Conservation (phyloP, 2,329 filamentous ascomycete genomes). For the Cladosporium sp. region DNA sequence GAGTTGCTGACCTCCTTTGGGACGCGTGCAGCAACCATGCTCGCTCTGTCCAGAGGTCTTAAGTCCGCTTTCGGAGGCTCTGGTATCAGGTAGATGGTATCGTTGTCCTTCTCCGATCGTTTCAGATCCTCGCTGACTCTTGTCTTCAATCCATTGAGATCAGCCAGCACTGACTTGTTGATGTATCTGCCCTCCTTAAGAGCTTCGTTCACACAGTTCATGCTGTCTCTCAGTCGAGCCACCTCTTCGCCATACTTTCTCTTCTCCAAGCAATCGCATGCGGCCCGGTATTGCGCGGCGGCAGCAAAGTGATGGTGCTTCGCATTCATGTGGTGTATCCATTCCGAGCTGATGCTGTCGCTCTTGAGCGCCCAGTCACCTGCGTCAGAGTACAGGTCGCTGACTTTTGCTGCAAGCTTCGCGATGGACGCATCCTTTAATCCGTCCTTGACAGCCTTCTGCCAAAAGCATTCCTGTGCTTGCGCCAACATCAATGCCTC, state of each 20-base stretch:
- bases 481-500: slow-evolving; percentile 83
- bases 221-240: slow-evolving; percentile 74
- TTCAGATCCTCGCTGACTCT: slow-evolving; percentile 84
- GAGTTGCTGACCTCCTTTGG: slow-evolving; percentile 80
- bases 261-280: slow-evolving; percentile 89
- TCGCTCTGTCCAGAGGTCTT: slow-evolving; percentile 77
- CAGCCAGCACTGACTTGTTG: slow-evolving; percentile 74
- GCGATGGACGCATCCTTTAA: slow-evolving; percentile 91
- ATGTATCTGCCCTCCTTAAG: slow-evolving; percentile 80
- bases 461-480: slow-evolving; percentile 97
- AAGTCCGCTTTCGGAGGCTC: slow-evolving; percentile 88
- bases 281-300: slow-evolving; percentile 87
- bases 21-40: slow-evolving; percentile 76
- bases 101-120: slow-evolving; percentile 91
- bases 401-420: slow-evolving; percentile 84
- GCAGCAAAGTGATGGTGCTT: slow-evolving; percentile 97
- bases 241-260: slow-evolving; percentile 93
- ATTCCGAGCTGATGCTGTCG: slow-evolving; percentile 83
- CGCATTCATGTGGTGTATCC: slow-evolving; percentile 96
- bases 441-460: slow-evolving; percentile 89
- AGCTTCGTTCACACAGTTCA: slow-evolving; percentile 78
- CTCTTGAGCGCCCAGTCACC: slow-evolving; percentile 84
- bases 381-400: slow-evolving; percentile 81
- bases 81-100: slow-evolving; percentile 82
- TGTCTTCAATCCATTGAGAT: slow-evolving; percentile 77